Conservation (phyloP, 169 alveolate species). For the Cryptosporidium sp. region DNA sequence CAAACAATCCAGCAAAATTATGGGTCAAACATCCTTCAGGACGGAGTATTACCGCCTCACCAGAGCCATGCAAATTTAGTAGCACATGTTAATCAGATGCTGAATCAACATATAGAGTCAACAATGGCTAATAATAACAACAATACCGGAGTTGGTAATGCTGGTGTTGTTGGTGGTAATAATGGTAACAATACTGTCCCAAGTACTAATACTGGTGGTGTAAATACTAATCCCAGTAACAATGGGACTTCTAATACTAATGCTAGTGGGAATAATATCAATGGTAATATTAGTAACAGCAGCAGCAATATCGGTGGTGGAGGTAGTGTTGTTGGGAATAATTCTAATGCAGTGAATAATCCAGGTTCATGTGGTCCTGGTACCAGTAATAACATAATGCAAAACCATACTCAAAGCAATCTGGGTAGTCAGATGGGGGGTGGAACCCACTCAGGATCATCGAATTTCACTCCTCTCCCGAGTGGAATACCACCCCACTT, state of each 20-base stretch:
- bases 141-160: not conserved
- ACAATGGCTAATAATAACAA: not conserved
- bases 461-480: constrained; percentile 65
- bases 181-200: not conserved
- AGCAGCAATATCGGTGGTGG: not conserved
- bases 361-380: not conserved
- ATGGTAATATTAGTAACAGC: not conserved
- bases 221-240: not conserved
- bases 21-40: constrained; percentile 65
- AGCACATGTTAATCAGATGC: constrained; percentile 62
- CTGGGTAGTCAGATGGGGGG: not conserved
- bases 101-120: constrained; percentile 67
- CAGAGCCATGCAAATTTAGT: constrained; percentile 71
- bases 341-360: not conserved
- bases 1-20: constrained; percentile 66
- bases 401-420: not conserved
- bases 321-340: not conserved
- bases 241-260: not conserved
- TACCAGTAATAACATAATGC: not conserved
- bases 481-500: constrained; percentile 69
- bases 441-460: not conserved
- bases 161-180: not conserved
- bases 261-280: not conserved
- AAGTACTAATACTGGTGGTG: not conserved
- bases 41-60: constrained; percentile 70